Percentiles rank a stretch among this genome's conserved stretches.
Evolutionary conservation across 306 rosid genomes (phyloP).

Genomic region (Rosa persica): DNA sequence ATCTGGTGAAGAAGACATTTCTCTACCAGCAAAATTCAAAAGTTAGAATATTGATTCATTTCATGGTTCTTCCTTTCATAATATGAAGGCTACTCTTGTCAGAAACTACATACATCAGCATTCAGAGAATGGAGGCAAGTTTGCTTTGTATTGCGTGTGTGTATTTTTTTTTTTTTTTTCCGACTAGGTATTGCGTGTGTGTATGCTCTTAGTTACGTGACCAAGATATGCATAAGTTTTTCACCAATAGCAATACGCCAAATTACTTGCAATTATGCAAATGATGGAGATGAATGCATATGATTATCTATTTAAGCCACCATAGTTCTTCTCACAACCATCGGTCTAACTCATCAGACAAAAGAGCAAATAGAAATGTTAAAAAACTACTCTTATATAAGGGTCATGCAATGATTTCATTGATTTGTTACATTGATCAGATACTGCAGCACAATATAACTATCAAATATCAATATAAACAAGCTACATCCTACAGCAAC

Average conservation of each 20-base stretch:
- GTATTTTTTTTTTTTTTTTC: too few species aligned
- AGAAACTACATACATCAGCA: not conserved
- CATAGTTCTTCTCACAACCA: not conserved
- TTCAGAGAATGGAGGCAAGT: not conserved
- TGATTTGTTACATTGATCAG: not conserved
- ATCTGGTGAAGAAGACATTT: too few species aligned
- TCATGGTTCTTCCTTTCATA: not conserved
- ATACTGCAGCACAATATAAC: not conserved
- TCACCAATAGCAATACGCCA: not conserved
- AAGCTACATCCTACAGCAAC: constrained; percentile 2
- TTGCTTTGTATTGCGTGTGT: not conserved
- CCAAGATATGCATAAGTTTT: too few species aligned
- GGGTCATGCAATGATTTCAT: not conserved
- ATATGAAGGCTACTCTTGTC: not conserved
- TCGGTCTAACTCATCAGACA: not conserved
- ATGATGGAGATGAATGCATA: not conserved
- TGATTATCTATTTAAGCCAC: not conserved
- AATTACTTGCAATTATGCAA: not conserved
- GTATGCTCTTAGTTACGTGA: not conserved
- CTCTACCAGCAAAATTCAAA: too few species aligned
- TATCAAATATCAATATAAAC: not conserved
- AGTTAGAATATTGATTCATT: not conserved
- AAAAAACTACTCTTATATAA: not conserved
- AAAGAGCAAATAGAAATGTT: not conserved
- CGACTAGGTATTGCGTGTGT: not conserved